phyloP scores from a whole-genome alignment of 2,329 filamentous ascomycete species.

The Neofusicoccum cordaticola region DNA sequence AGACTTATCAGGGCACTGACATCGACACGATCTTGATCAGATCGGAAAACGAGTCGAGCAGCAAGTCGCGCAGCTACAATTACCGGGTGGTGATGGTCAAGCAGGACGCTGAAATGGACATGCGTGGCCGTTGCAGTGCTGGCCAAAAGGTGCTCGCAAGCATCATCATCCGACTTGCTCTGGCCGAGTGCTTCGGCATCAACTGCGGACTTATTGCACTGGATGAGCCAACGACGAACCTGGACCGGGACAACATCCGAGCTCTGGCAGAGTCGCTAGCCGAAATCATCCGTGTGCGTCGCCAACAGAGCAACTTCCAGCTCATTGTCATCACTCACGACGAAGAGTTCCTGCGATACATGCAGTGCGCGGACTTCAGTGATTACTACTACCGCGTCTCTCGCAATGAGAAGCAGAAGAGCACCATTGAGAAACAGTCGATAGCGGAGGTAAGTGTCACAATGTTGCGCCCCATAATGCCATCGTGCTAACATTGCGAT shows the following conservation, averaged over 20 bases:
- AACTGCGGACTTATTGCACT: conserved; percentile 96
- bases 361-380: conserved; percentile 91
- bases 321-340: conserved; percentile 98
- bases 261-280: conserved; percentile 81
- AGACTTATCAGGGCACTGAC: conserved; percentile 94
- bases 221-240: conserved; percentile 95
- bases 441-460: conserved; percentile 37
- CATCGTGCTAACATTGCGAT: neutral
- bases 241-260: conserved; percentile 92
- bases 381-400: conserved; percentile 88
- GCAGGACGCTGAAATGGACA: conserved; percentile 96
- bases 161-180: conserved; percentile 94
- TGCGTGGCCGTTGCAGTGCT: conserved; percentile 94
- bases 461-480: neutral
- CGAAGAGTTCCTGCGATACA: conserved; percentile 88
- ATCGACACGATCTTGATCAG: conserved; percentile 95
- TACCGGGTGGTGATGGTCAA: conserved; percentile 98
- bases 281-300: conserved; percentile 78
- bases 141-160: conserved; percentile 94
- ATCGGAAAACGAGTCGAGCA: conserved; percentile 76
- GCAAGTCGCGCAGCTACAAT: conserved; percentile 83
- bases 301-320: conserved; percentile 91
- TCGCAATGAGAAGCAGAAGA: conserved; percentile 81
- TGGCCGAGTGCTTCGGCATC: conserved; percentile 93
- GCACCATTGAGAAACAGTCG: conserved; percentile 67